A percentile compares a stretch with the other conserved stretches of the same genome.
phyloP scores from a whole-genome alignment of 2,329 filamentous ascomycete genomes.

The Diaporthe destruens region DNA sequence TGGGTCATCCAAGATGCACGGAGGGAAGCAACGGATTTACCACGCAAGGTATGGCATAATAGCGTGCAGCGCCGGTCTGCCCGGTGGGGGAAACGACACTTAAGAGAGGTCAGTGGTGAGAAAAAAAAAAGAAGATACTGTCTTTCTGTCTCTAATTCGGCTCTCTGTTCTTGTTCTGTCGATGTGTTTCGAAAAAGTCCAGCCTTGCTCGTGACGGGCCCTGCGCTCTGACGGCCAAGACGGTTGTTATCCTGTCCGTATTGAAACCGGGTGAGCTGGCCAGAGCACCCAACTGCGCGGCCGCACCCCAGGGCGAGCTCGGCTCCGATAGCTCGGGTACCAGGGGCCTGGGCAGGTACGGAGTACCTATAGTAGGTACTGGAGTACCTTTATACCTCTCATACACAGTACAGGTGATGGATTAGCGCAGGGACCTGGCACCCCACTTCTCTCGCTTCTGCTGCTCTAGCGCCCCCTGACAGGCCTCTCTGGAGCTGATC shows the following conservation, averaged over 20 bases:
- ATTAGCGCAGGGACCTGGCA: background rate
- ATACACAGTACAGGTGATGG: background rate
- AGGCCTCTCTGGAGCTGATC: conserved; percentile 2
- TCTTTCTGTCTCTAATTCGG: background rate
- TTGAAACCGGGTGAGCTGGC: conserved; percentile 31
- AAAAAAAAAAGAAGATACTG: too few species aligned
- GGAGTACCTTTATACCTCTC: background rate
- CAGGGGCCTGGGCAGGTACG: background rate
- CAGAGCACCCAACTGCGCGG: conserved; percentile 18
- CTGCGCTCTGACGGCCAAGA: conserved; percentile 31
- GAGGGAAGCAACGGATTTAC: background rate
- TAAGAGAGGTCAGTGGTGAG: background rate
- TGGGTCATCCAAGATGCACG: background rate
- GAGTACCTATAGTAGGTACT: too few species aligned
- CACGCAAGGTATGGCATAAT: conserved; percentile 18
- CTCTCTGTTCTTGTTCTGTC: background rate
- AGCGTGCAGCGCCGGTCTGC: conserved; percentile 23
- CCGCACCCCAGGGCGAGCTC: conserved; percentile 17
- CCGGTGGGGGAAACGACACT: background rate
- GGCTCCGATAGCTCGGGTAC: conserved; percentile 22
- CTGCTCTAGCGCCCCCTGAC: conserved; percentile 13
- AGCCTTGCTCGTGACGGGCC: conserved; percentile 8
- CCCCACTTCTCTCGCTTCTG: conserved; percentile 6
- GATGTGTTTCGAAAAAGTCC: conserved; percentile 34
- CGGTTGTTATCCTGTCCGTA: conserved; percentile 7